Evolutionary conservation across 305 asterid genomes (phyloP), one percentile per base, ranked within the genome.

Genomic region (Fraxinus xanthoxyloides): DNA sequence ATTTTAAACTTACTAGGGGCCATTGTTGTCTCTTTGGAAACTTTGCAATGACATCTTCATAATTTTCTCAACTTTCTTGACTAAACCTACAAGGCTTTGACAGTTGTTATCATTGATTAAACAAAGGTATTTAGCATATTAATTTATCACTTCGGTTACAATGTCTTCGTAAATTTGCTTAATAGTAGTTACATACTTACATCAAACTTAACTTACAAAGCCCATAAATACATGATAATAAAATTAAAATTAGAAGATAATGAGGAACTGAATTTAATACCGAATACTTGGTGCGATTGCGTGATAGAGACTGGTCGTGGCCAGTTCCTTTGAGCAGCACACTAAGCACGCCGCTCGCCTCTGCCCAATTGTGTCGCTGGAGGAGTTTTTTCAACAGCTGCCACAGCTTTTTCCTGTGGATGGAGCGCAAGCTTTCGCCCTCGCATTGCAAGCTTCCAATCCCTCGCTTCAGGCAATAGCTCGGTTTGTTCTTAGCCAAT

Each of bases 301-400:
- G 83, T 0, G 87, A 77, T 7, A 83, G 1, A 48, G 97, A 88
- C 1, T 6, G 61, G 79, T 93, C 97, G 3, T 61, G 82, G 24
- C 79, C 43, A 35, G 91, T 86, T 24, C 87, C 97, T 80, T 87
- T 91, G 78, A 92, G 89, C 89, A 95, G 90, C 35, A 92, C 92
- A 19, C 94, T 88, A 78, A 95, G 56, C 24, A 90, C 94, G 59
- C 97, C 99, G 79, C 97, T 86, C 31, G 97, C 97, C 83, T 92
- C 97, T 6, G 38, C 82, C 98, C 95, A 95, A 75, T 91, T 93
- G 23, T 86, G 94, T 72, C 78, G 85, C 73, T 59, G 82, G 56
- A 88, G 72, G 51, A 92, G 90, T 83, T 80, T 81, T 26, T 77
- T 70, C 80, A 95, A 87, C 48, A 92, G 82, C 48, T 82, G 78